These are phyloP conservation scores for Cylindrodendrum hubeiense DNA, from an alignment of 2,329 filamentous ascomycete genomes.

Conservation along the genomic window DNA sequence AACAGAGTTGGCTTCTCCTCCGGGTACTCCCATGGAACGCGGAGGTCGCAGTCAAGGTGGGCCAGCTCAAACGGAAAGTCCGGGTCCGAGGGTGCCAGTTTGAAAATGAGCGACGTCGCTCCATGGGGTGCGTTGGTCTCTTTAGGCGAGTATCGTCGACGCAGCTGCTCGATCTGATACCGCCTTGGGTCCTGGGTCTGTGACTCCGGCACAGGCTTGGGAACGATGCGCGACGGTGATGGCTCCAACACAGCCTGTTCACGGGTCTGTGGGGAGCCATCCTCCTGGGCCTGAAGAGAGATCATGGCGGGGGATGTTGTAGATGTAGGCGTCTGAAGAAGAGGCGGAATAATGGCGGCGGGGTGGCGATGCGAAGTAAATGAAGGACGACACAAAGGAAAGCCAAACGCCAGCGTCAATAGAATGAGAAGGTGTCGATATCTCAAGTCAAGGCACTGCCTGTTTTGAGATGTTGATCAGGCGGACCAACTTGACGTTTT, in stretches of 20 bases:
- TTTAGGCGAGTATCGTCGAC: conserved; percentile 71
- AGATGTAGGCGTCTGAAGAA: conserved; percentile 18
- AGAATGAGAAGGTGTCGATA: background rate
- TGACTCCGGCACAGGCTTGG: conserved; percentile 74
- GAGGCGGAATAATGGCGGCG: conserved; percentile 16
- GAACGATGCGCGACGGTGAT: conserved; percentile 64
- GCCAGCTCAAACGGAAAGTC: conserved; percentile 86
- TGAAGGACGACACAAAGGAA: conserved; percentile 16
- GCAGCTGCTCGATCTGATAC: conserved; percentile 81
- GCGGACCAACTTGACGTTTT: conserved; percentile 4
- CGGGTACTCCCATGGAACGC: conserved; percentile 75
- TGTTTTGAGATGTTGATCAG: background rate
- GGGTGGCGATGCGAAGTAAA: conserved; percentile 12
- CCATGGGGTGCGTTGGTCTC: conserved; percentile 59
- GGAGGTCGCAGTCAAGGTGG: conserved; percentile 75
- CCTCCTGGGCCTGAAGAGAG: conserved; percentile 47
- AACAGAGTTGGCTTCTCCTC: conserved; percentile 67
- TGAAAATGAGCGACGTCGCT: conserved; percentile 72
- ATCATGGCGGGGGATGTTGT: conserved; percentile 50
- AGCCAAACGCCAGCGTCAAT: conserved; percentile 18
- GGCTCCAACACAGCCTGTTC: conserved; percentile 62
- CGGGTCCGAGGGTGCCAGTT: conserved; percentile 79
- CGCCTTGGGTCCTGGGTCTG: conserved; percentile 76
- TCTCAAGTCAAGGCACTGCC: background rate
- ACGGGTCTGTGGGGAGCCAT: conserved; percentile 48